Conservation (phyloP, 2,329 filamentous ascomycete species). For the Onygenales sp. region DNA sequence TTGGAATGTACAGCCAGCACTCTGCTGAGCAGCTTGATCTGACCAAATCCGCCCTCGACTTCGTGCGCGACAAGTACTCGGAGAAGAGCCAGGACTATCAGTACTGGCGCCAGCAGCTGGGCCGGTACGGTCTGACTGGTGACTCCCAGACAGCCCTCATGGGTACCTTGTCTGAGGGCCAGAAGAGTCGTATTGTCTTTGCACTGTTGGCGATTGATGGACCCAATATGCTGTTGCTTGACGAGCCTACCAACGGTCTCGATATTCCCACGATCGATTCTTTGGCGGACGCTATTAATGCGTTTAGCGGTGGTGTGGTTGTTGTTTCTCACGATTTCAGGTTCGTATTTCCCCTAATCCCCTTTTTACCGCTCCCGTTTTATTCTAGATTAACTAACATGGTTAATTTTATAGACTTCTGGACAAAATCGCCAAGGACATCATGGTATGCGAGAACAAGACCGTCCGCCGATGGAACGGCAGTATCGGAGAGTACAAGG, state of each 20-base stretch:
- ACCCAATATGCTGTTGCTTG: slow-evolving; percentile 95
- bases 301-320: slow-evolving; percentile 90
- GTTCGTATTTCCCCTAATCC: slow-evolving; percentile 43
- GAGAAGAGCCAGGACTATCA: slow-evolving; percentile 93
- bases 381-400: slow-evolving; percentile 10
- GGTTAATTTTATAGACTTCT: slow-evolving; percentile 58
- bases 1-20: slow-evolving; percentile 97
- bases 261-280: slow-evolving; percentile 98
- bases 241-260: slow-evolving; percentile 98
- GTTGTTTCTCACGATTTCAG: slow-evolving; percentile 99
- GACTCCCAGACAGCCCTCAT: slow-evolving; percentile 94
- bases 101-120: slow-evolving; percentile 98
- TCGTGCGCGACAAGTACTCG: slow-evolving; percentile 90
- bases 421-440: slow-evolving; percentile 99
- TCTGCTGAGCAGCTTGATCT: slow-evolving; percentile 96
- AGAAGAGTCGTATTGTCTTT: slow-evolving; percentile 97
- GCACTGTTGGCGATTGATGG: slow-evolving; percentile 88
- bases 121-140: slow-evolving; percentile 84
- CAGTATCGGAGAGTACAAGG: slow-evolving; percentile 90
- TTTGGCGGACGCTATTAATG: slow-evolving; percentile 94
- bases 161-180: slow-evolving; percentile 94
- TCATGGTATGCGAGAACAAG: slow-evolving; percentile 98
- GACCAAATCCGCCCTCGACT: slow-evolving; percentile 95
- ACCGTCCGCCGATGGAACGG: slow-evolving; percentile 85
- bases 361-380: no score